Conservation (phyloP, 257 asterid genomes). For the Ehretia macrophylla region DNA sequence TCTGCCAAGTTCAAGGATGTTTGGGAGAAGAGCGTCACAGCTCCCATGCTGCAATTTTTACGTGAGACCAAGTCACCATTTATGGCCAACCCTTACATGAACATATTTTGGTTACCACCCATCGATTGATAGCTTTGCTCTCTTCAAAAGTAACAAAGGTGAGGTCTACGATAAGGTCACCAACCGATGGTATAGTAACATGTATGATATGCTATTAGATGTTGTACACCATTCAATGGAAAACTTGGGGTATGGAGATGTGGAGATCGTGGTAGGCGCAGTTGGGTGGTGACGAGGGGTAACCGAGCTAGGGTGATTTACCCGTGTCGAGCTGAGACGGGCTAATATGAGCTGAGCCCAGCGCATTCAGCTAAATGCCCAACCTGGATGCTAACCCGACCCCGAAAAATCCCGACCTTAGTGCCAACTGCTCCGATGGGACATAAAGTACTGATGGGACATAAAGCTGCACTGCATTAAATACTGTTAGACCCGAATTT, state of each 20-base stretch:
- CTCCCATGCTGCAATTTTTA: slow-evolving; percentile 61
- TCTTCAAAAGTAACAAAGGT: slow-evolving; percentile 41
- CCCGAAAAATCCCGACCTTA: too few relatives aligned
- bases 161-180: slow-evolving; percentile 27
- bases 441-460: too few relatives aligned
- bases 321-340: too few relatives aligned
- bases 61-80: slow-evolving; percentile 69
- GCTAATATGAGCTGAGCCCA: too few relatives aligned
- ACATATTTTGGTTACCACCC: slow-evolving; percentile 73
- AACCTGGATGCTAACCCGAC: too few relatives aligned
- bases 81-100: slow-evolving; percentile 93
- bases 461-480: too few relatives aligned
- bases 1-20: slow-evolving; percentile 66
- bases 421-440: too few relatives aligned
- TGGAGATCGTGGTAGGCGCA: slow-evolving; percentile 72
- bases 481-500: too few relatives aligned
- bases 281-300: too few relatives aligned
- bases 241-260: slow-evolving; percentile 65
- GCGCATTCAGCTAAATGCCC: too few relatives aligned
- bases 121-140: slow-evolving; percentile 33
- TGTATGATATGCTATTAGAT: slow-evolving; percentile 76
- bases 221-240: slow-evolving; percentile 62
- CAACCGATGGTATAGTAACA: slow-evolving; percentile 49
- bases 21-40: slow-evolving; percentile 66
- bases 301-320: too few relatives aligned